Evolutionary conservation across 257 asterid genomes (phyloP).

Genomic region (Solanum pinnatisectum): DNA sequence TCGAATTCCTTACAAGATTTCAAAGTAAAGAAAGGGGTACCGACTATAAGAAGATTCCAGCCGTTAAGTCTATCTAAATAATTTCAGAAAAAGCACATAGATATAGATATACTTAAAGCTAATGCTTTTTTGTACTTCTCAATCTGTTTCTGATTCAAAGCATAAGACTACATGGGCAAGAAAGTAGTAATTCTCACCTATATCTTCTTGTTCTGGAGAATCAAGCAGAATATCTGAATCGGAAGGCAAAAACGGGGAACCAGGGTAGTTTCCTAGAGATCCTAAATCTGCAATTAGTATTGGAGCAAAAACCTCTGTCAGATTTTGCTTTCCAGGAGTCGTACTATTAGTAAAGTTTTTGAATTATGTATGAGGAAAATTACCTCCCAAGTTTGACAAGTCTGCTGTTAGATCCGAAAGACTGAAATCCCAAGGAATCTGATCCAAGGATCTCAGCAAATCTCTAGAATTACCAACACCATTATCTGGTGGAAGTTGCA

Average conservation of each 20-base stretch:
- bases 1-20: background rate
- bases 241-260: constrained; percentile 89
- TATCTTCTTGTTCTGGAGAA: constrained; percentile 84
- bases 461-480: constrained; percentile 80
- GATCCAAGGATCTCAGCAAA: constrained; percentile 70
- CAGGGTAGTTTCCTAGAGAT: constrained; percentile 84
- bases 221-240: constrained; percentile 90
- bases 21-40: background rate
- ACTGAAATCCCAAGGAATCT: constrained; percentile 90
- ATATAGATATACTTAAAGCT: background rate
- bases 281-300: constrained; percentile 63
- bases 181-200: constrained; percentile 37
- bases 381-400: constrained; percentile 78
- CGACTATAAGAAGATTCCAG: background rate
- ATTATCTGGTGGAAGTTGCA: constrained; percentile 74
- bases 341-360: background rate
- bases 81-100: background rate
- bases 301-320: background rate
- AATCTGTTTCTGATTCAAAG: background rate
- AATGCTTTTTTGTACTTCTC: background rate
- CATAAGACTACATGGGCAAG: background rate
- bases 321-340: background rate
- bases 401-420: constrained; percentile 88
- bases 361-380: background rate
- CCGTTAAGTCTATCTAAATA: background rate